These are phyloP conservation scores for Peniophora sp. DNA, from an alignment of 1,284 basidiomycete species.

Conservation along the genomic window DNA sequence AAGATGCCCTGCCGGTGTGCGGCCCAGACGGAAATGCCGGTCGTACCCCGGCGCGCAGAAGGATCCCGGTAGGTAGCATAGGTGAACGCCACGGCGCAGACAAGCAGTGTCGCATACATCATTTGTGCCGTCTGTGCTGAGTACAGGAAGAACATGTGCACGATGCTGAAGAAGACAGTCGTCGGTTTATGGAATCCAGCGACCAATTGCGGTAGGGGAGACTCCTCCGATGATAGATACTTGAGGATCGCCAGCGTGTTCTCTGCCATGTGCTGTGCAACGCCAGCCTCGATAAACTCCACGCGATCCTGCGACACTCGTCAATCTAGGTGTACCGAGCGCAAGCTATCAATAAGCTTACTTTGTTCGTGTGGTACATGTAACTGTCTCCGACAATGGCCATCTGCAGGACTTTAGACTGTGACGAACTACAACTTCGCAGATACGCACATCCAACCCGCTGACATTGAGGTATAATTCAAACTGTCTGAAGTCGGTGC, in stretches of 20 bases:
- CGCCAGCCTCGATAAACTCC: conserved; percentile 75
- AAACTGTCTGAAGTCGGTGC: conserved; percentile 93
- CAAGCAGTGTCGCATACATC: conserved; percentile 54
- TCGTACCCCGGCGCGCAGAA: conserved; percentile 25
- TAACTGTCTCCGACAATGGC: conserved; percentile 93
- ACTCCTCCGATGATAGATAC: conserved; percentile 66
- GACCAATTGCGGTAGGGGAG: conserved; percentile 56
- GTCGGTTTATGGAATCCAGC: conserved; percentile 48
- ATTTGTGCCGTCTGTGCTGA: conserved; percentile 64
- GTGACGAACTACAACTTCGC: not conserved
- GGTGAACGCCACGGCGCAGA: conserved; percentile 39
- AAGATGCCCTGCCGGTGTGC: conserved; percentile 33
- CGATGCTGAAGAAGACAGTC: conserved; percentile 73
- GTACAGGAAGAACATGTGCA: conserved; percentile 61
- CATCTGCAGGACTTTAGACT: conserved; percentile 49
- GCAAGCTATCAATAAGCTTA: conserved; percentile 9
- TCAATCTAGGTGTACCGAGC: conserved; percentile 1
- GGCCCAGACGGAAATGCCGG: conserved; percentile 23
- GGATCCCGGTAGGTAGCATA: conserved; percentile 23
- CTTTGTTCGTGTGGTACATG: conserved; percentile 86
- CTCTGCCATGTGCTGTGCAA: conserved; percentile 86
- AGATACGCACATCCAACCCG: conserved; percentile 61
- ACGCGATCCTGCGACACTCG: conserved; percentile 52
- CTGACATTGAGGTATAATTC: conserved; percentile 85
- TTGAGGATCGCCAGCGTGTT: conserved; percentile 82